Evolutionary conservation across 2,329 filamentous ascomycete species (phyloP), one percentile per base, ranked within the genome.

Genomic region (Diaporthe ampelina): DNA sequence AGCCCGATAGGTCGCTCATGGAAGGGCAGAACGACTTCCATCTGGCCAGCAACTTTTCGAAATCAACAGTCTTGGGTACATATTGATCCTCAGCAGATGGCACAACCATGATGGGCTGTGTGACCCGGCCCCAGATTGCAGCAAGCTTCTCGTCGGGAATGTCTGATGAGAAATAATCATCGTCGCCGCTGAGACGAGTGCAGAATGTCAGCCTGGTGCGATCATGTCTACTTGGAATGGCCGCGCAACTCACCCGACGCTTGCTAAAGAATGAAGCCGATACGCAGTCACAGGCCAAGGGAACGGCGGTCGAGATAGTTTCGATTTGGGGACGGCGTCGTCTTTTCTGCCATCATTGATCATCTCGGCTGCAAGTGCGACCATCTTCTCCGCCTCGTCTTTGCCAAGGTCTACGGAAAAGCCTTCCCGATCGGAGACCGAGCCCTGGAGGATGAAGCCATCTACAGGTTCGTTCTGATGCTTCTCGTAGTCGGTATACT

Each of bases 151-250:
- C 86, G 43, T 88, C 84, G 0, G 85, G 82, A n/a, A 97, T 84
- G 80, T 97, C 94, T 3, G 91, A 92, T n/a, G 93, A 95, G 84
- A 97, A 98, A 80, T 94, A 94, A 81, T 98, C 95, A 81, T 98
- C 95, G 74, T 94, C 93, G 13, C 92, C 93, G 7, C 91, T 90
- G 40, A 19, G 32, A 24, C 4, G 26, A 21, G 45, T 15, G 7
- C 5, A 40, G 26, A 2, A 1, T 29, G 32, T 68, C 63, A 68
- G 63, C 32, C 45, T 40, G 15, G 15, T 37, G 63, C 48, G n/a
- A n/a, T 26, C 48, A 21, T 21, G n/a, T 21, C 8, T 4, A 19
- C n/a, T 8, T 19, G 19, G 1, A 48, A 21, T 19, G 8, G 13
- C 29, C 13, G 1, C 8, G 19, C 17, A n/a, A 83, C 88, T 77